phyloP scores from a whole-genome alignment of 345 rosid species.

The Mallotus nudiflorus region DNA sequence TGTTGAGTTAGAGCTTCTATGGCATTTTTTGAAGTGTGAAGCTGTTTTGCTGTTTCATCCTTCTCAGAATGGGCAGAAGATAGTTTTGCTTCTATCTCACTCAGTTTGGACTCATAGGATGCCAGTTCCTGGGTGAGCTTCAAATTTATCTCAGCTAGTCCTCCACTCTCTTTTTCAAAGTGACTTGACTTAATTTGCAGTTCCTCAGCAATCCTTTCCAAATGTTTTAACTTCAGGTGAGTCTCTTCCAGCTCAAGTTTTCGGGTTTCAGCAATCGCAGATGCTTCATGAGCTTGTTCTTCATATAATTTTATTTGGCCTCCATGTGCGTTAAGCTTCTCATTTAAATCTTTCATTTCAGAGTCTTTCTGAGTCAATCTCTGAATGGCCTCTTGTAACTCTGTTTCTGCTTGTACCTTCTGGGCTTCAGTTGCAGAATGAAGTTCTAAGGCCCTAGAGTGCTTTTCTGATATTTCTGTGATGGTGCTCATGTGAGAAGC shows the following conservation, averaged over 20 bases:
- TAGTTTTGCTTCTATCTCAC: conserved; percentile 54
- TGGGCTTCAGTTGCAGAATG: conserved; percentile 48
- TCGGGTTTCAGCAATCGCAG: conserved; percentile 50
- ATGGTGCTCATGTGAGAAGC: conserved; percentile 47
- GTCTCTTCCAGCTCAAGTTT: conserved; percentile 69
- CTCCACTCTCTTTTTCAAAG: conserved; percentile 72
- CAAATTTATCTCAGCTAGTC: conserved; percentile 74
- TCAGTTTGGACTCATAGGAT: conserved; percentile 53
- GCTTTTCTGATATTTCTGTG: conserved; percentile 55
- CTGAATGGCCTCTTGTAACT: conserved; percentile 55
- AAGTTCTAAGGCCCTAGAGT: conserved; percentile 52
- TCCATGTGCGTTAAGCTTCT: conserved; percentile 57
- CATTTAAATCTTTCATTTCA: conserved; percentile 57
- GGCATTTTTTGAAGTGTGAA: conserved; percentile 56
- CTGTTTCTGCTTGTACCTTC: conserved; percentile 38
- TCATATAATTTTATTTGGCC: conserved; percentile 52
- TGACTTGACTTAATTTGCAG: conserved; percentile 51
- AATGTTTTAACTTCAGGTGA: conserved; percentile 49
- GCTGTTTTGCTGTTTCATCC: conserved; percentile 60
- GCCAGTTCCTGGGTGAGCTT: conserved; percentile 75
- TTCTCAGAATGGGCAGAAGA: conserved; percentile 55
- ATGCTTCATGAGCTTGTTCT: conserved; percentile 58
- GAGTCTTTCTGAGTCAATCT: conserved; percentile 51
- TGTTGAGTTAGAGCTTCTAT: conserved; percentile 60
- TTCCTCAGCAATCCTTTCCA: conserved; percentile 66